Evolutionary conservation across 139 green algal genomes (phyloP), one percentile per base, ranked within the genome.

Genomic region (Chlorella sp.): DNA sequence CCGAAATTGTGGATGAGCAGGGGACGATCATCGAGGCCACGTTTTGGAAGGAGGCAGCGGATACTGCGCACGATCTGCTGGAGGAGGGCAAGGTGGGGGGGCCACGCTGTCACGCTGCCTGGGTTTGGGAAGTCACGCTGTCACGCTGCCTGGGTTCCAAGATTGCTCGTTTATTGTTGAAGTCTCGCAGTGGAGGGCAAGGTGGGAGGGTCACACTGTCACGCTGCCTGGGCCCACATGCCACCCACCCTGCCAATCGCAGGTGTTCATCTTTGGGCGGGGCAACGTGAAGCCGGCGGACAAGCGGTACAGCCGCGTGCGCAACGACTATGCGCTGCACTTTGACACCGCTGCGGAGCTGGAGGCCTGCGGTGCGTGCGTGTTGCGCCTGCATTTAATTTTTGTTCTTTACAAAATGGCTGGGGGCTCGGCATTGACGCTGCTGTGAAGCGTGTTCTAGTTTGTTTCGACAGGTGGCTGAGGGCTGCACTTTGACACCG

Each of bases 261-360:
- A 95, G 91, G 94, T 96, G 30, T 97, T 96, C 91, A 94, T 93
- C 37, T 92, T 97, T 75, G 88, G 83, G 1, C 73, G 85, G 0
- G 94, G 91, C 87, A 95, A 91, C 7, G 95, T 97, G 68, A 95
- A 95, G 86, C 93, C 93, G 9, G 95, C 95, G 39, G 96, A 98
- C 93, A 97, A 97, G 93, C 91, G 93, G 34, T 98, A 95, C 92
- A 82, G 88, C 69, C 90, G 73, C 14, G 91, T 95, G 19, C 92
- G 94, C 40, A 97, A 97, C 83, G 94, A 98, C 91, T 98, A 98
- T 86, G 89, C 95, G 66, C 94, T 98, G 79, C 81, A 95, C 91
- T 95, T 98, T 88, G 95, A 92, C 26, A 90, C 91, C 57, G 92
- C 88, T 88, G 42, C 89, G 16, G 40, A 88, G 42, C 64, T 93